phyloP scores from a whole-genome alignment of 495 filamentous ascomycete species.

The Evernia prunastri region DNA sequence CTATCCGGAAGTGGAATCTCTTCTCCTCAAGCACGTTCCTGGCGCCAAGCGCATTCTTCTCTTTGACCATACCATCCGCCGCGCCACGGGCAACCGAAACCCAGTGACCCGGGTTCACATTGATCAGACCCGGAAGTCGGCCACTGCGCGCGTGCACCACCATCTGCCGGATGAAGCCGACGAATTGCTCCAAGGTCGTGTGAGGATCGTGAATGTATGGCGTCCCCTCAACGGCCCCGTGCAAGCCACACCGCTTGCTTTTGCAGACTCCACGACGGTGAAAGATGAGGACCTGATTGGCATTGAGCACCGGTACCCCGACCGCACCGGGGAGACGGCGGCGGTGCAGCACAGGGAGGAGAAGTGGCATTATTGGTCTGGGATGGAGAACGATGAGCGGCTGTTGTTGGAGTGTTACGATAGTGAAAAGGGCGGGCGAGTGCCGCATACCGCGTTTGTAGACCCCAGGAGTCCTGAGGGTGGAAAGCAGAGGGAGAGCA shows the following conservation, averaged over 20 bases:
- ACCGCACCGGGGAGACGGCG: slow-evolving; percentile 70
- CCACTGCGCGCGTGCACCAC: slow-evolving; percentile 54
- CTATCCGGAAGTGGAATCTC: slow-evolving; percentile 72
- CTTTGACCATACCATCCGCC: slow-evolving; percentile 90
- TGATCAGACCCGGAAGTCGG: slow-evolving; percentile 68
- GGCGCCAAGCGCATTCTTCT: slow-evolving; percentile 58
- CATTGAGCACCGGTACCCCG: slow-evolving; percentile 69
- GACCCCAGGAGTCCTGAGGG: slow-evolving; percentile 60
- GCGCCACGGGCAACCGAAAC: slow-evolving; percentile 46
- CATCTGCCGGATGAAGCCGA: slow-evolving; percentile 59
- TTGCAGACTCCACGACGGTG: slow-evolving; percentile 57
- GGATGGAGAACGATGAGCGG: slow-evolving; percentile 67
- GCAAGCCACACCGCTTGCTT: slow-evolving; percentile 60
- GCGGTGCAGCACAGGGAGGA: slow-evolving; percentile 52
- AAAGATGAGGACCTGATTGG: slow-evolving; percentile 58
- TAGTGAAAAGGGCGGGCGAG: slow-evolving; percentile 56
- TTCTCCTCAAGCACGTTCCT: slow-evolving; percentile 56
- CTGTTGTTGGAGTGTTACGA: slow-evolving; percentile 81
- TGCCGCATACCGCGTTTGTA: slow-evolving; percentile 76
- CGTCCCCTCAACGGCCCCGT: slow-evolving; percentile 70
- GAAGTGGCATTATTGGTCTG: slow-evolving; percentile 77
- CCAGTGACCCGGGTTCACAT: slow-evolving; percentile 74
- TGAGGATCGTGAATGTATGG: slow-evolving; percentile 88
- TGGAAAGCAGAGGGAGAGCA: slow-evolving; percentile 64
- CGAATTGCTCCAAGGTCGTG: slow-evolving; percentile 51